These are phyloP conservation scores for Silene coronaria DNA, from an alignment of 179 eudicot species.

Conservation along the genomic window DNA sequence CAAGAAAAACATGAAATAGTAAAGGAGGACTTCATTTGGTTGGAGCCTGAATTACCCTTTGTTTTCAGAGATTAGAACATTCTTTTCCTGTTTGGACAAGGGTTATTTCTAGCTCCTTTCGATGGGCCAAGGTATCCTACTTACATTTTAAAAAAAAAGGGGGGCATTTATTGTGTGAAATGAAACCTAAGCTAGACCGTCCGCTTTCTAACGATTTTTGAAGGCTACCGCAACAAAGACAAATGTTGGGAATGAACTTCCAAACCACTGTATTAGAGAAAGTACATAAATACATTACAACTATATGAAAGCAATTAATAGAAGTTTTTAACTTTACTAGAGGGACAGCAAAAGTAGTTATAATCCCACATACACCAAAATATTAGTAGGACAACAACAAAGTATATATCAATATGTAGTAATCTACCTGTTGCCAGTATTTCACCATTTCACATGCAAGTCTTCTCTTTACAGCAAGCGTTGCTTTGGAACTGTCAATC, in stretches of 20 bases:
- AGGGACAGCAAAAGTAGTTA: not conserved
- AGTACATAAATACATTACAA: not conserved
- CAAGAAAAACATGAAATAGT: not conserved
- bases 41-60: not conserved
- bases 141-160: not conserved
- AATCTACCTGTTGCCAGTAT: conserved; percentile 92
- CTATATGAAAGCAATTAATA: not conserved
- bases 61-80: not conserved
- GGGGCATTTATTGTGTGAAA: not conserved
- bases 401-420: conserved; percentile 5
- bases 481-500: conserved; percentile 93
- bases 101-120: conserved; percentile 2
- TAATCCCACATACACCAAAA: not conserved
- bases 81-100: not conserved
- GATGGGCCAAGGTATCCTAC: not conserved
- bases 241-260: not conserved
- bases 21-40: not conserved
- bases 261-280: not conserved
- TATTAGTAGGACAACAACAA: not conserved
- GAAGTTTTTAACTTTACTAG: conserved; percentile 1
- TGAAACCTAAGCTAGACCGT: not conserved
- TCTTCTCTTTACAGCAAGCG: conserved; percentile 96
- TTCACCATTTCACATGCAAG: conserved; percentile 99
- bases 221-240: not conserved
- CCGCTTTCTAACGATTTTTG: not conserved